These are phyloP conservation scores for Papilionanthe hybrid DNA, from an alignment of 116 monocot genomes.

Conservation along the genomic window DNA sequence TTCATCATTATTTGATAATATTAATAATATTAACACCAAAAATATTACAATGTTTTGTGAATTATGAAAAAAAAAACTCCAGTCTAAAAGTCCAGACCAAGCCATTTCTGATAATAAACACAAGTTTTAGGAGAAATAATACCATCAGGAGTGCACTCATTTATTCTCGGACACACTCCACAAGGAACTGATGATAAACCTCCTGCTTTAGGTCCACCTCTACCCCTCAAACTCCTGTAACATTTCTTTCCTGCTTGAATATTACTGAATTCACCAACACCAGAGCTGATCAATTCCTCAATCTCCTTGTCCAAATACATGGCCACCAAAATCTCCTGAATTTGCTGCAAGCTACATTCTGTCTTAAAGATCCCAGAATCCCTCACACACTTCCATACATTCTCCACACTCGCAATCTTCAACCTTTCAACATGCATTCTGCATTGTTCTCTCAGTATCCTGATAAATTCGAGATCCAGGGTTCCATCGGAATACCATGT, in stretches of 20 bases:
- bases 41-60: no score
- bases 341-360: slow-evolving; percentile 28
- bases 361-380: slow-evolving; percentile 15
- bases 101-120: slow-evolving; percentile 71
- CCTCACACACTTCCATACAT: slow-evolving; percentile 21
- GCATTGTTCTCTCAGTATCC: slow-evolving; percentile 27
- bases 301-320: slow-evolving; percentile 64
- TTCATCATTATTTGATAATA: no score
- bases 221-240: slow-evolving; percentile 29
- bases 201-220: slow-evolving; percentile 5
- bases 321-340: slow-evolving; percentile 38
- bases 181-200: slow-evolving; percentile 60
- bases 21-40: no score
- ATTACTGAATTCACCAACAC: slow-evolving; percentile 41
- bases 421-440: slow-evolving; percentile 20
- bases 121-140: slow-evolving; percentile 74
- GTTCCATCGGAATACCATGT: slow-evolving; percentile 61
- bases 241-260: slow-evolving; percentile 45
- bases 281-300: slow-evolving; percentile 61
- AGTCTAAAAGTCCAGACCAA: slow-evolving; percentile 37
- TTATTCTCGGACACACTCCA: slow-evolving; percentile 70
- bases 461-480: slow-evolving; percentile 49
- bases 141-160: slow-evolving; percentile 77
- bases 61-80: background rate
- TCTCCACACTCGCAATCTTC: slow-evolving; percentile 38